Conservation (phyloP, 2,329 filamentous ascomycete genomes). For the Cladosporium sp. region DNA sequence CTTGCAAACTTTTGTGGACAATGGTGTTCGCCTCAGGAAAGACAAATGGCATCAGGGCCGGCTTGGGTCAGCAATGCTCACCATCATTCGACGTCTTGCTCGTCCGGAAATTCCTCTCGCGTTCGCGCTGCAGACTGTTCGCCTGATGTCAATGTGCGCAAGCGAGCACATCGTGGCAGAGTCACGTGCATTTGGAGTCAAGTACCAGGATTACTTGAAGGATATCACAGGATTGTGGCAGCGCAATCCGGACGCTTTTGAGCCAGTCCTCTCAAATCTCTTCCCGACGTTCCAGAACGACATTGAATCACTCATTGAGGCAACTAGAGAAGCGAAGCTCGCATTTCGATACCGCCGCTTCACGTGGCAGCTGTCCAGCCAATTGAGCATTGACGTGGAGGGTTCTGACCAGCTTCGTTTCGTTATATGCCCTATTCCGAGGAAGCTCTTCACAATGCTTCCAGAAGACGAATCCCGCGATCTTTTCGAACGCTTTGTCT, state of each 20-base stretch:
- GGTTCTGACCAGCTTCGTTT: background rate
- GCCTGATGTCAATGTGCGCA: background rate
- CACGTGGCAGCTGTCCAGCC: conserved; percentile 11
- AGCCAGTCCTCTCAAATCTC: background rate
- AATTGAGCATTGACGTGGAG: conserved; percentile 4
- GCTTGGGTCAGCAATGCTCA: background rate
- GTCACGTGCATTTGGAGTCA: background rate
- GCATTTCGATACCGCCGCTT: conserved; percentile 6
- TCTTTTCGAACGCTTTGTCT: background rate
- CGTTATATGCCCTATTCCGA: background rate
- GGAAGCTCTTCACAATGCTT: background rate
- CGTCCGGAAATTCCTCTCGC: background rate
- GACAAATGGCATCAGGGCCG: no score
- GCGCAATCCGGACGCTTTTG: background rate
- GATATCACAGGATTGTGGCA: conserved; percentile 1
- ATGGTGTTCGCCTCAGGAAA: background rate
- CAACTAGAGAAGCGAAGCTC: no score
- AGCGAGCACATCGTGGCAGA: background rate
- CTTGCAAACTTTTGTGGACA: conserved; percentile 1
- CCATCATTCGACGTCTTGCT: background rate
- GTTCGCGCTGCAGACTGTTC: background rate
- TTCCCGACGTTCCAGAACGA: background rate
- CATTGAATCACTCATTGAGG: background rate
- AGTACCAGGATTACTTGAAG: background rate
- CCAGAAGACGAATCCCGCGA: background rate